Evolutionary conservation across 2,329 filamentous ascomycete genomes (phyloP), one percentile per base, ranked within the genome.

Genomic region (Beauveria sp.): DNA sequence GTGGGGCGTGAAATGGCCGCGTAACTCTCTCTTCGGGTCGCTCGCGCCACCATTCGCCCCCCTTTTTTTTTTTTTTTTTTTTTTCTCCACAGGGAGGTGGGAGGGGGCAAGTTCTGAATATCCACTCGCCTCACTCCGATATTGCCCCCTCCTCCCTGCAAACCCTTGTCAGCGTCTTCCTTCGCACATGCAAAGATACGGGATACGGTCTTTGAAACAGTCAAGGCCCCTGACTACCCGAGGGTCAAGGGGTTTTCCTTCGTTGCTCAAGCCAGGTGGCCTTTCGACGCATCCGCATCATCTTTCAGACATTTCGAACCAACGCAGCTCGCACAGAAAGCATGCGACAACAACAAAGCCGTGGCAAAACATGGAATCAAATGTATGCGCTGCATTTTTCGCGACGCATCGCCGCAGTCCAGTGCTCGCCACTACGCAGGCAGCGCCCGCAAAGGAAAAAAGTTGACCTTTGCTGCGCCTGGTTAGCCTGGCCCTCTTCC

Each of bases 41-140:
- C 45, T 34, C 43, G 45, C 59, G 60, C 60, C 60, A 57, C 60
- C 38, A 26, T 22, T 61, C 12, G n/a, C 52, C 60, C 60, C 60
- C 26, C 5, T 54, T 54, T 34, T 34, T 12, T 34, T 34, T 54
- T 54, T 45, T 28, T 47, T 55, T 60, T 47, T 59, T 30, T n/a
- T 45, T 43, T 58, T 18, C 18, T n/a, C n/a, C 26, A 24, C 38
- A 59, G 57, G 47, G 24, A 34, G 46, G 43, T 34, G 40, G 56
- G 40, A 40, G 38, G 38, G 57, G 26, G 9, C 12, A 45, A 10
- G 20, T 12, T 60, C 50, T 42, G 24, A 59, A 53, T 62, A 62
- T 61, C 64, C 63, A 65, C 64, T 61, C 60, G 60, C 65, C 66
- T 62, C 59, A 60, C 63, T 57, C 55, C 66, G 63, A 69, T 68